Evolutionary conservation across 192 early-diverging fungal genomes (phyloP).

Genomic region (Powellomyces hirtus): DNA sequence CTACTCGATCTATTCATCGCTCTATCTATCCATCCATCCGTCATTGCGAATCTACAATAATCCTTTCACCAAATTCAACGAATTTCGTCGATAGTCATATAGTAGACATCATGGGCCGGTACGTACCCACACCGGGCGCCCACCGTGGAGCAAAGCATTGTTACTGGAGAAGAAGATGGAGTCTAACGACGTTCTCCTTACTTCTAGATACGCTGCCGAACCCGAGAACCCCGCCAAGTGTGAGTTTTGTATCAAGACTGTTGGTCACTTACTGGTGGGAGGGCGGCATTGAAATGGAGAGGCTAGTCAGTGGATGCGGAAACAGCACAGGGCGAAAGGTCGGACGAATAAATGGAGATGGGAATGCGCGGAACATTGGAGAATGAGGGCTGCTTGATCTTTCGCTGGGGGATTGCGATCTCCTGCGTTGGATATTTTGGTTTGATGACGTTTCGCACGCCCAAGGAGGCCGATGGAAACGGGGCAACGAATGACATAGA

Average conservation of each 20-base stretch:
- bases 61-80: not conserved
- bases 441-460: too few species aligned
- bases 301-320: too few species aligned
- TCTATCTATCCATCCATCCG: constrained; percentile 6
- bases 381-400: too few species aligned
- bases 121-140: not conserved
- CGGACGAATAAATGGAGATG: too few species aligned
- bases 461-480: too few species aligned
- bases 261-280: not conserved
- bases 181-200: not conserved
- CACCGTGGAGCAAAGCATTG: not conserved
- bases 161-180: not conserved
- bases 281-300: not conserved
- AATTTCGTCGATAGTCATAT: not conserved
- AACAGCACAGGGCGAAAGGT: too few species aligned
- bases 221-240: constrained; percentile 37
- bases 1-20: constrained; percentile 24
- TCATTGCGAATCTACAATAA: not conserved
- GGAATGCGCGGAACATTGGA: too few species aligned
- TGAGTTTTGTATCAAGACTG: constrained; percentile 8
- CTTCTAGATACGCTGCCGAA: constrained; percentile 23
- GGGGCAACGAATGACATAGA: too few species aligned
- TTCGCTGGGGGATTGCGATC: too few species aligned
- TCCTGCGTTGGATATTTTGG: too few species aligned
- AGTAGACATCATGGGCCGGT: constrained; percentile 7